Conservation (phyloP, 164 flowering plant genomes). For the Liriodendron chinense region DNA sequence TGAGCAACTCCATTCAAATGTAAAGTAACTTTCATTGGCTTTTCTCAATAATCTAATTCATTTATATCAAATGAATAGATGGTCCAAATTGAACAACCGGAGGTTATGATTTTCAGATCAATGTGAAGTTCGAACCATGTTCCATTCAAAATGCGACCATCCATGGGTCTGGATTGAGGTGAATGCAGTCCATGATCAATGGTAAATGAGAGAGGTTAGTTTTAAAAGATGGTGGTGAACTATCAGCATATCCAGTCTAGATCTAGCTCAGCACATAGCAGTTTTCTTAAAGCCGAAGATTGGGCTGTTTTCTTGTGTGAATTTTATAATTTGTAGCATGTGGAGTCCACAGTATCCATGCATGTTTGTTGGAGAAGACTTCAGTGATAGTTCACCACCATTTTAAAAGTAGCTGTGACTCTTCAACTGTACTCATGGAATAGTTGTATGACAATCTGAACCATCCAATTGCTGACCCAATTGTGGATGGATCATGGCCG, state of each 20-base stretch:
- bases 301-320: neutral
- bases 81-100: no score
- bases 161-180: no score
- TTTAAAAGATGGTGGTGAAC: neutral
- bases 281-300: neutral
- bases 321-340: constrained; percentile 10
- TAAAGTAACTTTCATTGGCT: neutral
- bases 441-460: no score
- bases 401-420: neutral
- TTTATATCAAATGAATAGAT: no score
- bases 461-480: neutral
- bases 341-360: constrained; percentile 11
- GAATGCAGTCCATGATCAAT: no score
- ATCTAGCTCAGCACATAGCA: neutral
- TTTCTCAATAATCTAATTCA: neutral
- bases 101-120: no score
- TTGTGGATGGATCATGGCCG: neutral
- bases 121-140: no score
- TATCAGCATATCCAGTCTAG: neutral
- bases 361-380: neutral
- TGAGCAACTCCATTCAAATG: neutral
- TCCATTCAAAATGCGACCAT: no score
- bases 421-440: neutral
- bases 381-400: neutral
- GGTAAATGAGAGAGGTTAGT: no score